These are phyloP conservation scores for Fomitopsis schrenkii DNA, from an alignment of 1,284 basidiomycete species.

Conservation along the genomic window DNA sequence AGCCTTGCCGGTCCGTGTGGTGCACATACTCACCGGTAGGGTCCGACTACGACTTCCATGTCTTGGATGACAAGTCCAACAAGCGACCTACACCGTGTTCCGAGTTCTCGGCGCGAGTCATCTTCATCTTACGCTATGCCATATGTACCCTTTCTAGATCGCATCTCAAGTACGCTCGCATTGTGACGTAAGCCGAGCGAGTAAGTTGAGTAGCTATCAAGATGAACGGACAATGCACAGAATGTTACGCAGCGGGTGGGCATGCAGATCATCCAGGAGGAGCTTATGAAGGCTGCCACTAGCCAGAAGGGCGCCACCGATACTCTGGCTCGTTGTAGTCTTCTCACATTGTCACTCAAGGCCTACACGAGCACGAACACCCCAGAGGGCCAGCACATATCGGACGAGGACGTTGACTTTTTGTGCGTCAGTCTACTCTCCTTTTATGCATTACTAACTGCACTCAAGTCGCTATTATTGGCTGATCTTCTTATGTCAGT, in stretches of 20 bases:
- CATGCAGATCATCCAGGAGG: constrained; percentile 33
- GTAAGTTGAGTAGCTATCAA: constrained; percentile 19
- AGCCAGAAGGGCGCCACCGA: constrained; percentile 2
- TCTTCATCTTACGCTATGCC: neutral
- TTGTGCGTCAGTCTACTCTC: constrained; percentile 41
- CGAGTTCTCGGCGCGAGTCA: neutral
- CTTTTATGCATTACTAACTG: neutral
- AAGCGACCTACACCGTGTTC: constrained; percentile 19
- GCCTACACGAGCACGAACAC: constrained; percentile 45
- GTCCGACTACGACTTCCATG: constrained; percentile 51
- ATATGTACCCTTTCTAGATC: neutral
- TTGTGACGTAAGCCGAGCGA: neutral
- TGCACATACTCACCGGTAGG: constrained; percentile 17
- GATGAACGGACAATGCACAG: constrained; percentile 17
- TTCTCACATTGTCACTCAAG: constrained; percentile 34
- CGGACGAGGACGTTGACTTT: constrained; percentile 44
- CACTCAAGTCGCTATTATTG: neutral
- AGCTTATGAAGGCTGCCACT: constrained; percentile 11
- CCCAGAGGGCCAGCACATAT: constrained; percentile 38
- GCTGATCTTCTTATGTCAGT: neutral
- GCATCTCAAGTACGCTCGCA: neutral
- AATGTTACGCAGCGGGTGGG: constrained; percentile 32
- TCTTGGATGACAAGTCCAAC: constrained; percentile 28
- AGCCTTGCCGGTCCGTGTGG: constrained; percentile 37
- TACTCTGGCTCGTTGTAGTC: constrained; percentile 18